Evolutionary conservation across 805 yeast genomes (phyloP).

Genomic region (Candida methanosorbosa): DNA sequence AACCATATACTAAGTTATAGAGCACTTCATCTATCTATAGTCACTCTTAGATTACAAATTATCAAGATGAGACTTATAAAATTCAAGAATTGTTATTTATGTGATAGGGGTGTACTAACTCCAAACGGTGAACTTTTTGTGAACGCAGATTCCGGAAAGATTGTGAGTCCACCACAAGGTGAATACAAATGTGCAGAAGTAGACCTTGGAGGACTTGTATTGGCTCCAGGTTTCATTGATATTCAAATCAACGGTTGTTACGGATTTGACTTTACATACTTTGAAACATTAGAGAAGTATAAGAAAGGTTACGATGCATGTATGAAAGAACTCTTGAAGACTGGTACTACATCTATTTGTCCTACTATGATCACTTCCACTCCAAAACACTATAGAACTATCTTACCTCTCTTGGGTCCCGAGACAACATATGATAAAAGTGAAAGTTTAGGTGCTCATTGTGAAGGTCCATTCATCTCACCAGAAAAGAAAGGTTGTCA

Average conservation of each 20-base stretch:
- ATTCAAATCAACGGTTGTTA: slow-evolving; percentile 51
- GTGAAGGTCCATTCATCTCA: slow-evolving; percentile 52
- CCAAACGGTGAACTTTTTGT: slow-evolving; percentile 33
- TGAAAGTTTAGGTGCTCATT: slow-evolving; percentile 49
- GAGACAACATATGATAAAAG: slow-evolving; percentile 24
- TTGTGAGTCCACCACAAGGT: slow-evolving; percentile 22
- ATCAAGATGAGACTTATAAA: slow-evolving; percentile 5
- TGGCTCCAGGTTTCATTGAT: slow-evolving; percentile 51
- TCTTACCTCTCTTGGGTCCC: slow-evolving; percentile 33
- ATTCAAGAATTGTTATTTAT: slow-evolving; percentile 33
- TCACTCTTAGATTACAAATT: no score
- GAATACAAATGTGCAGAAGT: slow-evolving; percentile 16
- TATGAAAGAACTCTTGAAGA: slow-evolving; percentile 35
- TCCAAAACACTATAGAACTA: slow-evolving; percentile 38
- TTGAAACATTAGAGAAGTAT: slow-evolving; percentile 26
- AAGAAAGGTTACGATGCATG: slow-evolving; percentile 30
- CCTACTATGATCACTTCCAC: slow-evolving; percentile 49
- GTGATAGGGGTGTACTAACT: slow-evolving; percentile 31
- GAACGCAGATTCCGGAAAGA: slow-evolving; percentile 32
- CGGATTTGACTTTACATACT: slow-evolving; percentile 42
- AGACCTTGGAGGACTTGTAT: slow-evolving; percentile 36
- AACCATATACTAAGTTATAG: no score
- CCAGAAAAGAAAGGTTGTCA: slow-evolving; percentile 42
- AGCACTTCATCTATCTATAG: no score
- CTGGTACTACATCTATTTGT: slow-evolving; percentile 48